Evolutionary conservation across 2,329 filamentous ascomycete genomes (phyloP).

Genomic region (Cytospora schulzeri): DNA sequence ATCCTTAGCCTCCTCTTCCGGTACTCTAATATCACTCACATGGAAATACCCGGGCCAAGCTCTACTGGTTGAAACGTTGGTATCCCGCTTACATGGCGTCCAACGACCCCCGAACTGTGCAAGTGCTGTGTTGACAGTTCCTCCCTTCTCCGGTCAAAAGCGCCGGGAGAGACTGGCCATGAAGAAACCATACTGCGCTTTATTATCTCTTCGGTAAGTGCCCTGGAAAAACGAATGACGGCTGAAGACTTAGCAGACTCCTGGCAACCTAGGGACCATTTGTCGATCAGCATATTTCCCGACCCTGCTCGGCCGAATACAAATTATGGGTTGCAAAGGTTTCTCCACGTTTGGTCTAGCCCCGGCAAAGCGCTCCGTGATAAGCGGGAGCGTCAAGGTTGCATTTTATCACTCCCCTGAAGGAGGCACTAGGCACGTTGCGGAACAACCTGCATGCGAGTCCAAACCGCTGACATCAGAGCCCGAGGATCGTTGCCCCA

Average conservation of each 20-base stretch:
- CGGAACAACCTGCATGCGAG: slow-evolving; percentile 1
- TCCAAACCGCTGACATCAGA: slow-evolving; percentile 17
- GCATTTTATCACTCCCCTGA: slow-evolving; percentile 5
- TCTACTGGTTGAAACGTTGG: not conserved
- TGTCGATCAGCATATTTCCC: slow-evolving; percentile 15
- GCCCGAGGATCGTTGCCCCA: slow-evolving; percentile 8
- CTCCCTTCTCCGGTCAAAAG: no score
- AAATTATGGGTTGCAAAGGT: slow-evolving; percentile 2
- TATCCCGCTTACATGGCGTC: not conserved
- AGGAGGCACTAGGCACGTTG: not conserved
- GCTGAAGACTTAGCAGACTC: not conserved
- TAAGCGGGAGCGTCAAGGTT: slow-evolving; percentile 17
- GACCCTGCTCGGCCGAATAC: slow-evolving; percentile 20
- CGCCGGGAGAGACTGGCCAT: not conserved
- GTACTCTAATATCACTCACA: not conserved
- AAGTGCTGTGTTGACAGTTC: not conserved
- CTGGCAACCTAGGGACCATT: not conserved
- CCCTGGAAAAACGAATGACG: not conserved
- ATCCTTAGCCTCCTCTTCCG: not conserved
- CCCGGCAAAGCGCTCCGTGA: slow-evolving; percentile 25
- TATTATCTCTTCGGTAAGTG: not conserved
- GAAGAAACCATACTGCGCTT: not conserved
- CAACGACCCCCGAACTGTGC: not conserved
- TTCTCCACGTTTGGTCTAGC: slow-evolving; percentile 21
- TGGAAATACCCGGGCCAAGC: not conserved